Percentiles rank a stretch among this genome's conserved stretches.
These are phyloP conservation scores for Lentinula boryana DNA, from an alignment of 768 basidiomycete species.

Conservation along the genomic window DNA sequence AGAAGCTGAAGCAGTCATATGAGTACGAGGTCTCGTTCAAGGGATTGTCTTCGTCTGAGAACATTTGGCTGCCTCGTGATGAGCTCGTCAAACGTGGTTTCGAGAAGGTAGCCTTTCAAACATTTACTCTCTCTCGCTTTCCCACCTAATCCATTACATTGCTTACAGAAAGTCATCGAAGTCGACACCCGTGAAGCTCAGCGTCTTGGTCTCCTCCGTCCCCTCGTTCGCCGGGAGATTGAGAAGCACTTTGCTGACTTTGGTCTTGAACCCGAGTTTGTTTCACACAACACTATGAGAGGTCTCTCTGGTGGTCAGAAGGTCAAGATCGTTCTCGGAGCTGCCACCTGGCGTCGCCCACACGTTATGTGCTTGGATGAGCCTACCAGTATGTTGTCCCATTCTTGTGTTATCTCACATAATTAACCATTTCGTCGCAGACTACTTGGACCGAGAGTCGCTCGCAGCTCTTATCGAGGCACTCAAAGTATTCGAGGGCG, in stretches of 20 bases:
- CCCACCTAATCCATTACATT: conserved; percentile 7
- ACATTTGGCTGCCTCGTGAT: conserved; percentile 95
- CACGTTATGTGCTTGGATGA: conserved; percentile 97
- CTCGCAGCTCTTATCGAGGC: conserved; percentile 98
- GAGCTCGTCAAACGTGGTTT: conserved; percentile 97
- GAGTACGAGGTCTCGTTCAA: conserved; percentile 99
- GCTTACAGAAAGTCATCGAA: conserved; percentile 82
- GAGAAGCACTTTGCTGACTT: conserved; percentile 99
- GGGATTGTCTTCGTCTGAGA: conserved; percentile 91
- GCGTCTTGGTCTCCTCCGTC: conserved; percentile 89
- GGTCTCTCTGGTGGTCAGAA: conserved; percentile 99
- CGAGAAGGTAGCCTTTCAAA: conserved; percentile 59
- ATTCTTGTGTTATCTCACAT: conserved; percentile 4
- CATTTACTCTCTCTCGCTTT: neutral
- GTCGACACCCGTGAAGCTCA: conserved; percentile 97
- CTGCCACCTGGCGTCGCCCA: conserved; percentile 98
- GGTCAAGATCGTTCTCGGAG: conserved; percentile 98
- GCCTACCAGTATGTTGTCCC: conserved; percentile 67
- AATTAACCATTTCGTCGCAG: conserved; percentile 25
- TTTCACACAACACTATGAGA: conserved; percentile 98
- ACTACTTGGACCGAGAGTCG: conserved; percentile 99
- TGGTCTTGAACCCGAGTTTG: conserved; percentile 98
- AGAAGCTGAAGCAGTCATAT: conserved; percentile 99
- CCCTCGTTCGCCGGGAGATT: conserved; percentile 96
- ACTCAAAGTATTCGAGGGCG: conserved; percentile 96